A percentile compares a stretch with the other conserved stretches of the same genome.
These are phyloP conservation scores for Dactylellina drechsleri DNA, from an alignment of 2,329 filamentous ascomycete species.

Conservation along the genomic window DNA sequence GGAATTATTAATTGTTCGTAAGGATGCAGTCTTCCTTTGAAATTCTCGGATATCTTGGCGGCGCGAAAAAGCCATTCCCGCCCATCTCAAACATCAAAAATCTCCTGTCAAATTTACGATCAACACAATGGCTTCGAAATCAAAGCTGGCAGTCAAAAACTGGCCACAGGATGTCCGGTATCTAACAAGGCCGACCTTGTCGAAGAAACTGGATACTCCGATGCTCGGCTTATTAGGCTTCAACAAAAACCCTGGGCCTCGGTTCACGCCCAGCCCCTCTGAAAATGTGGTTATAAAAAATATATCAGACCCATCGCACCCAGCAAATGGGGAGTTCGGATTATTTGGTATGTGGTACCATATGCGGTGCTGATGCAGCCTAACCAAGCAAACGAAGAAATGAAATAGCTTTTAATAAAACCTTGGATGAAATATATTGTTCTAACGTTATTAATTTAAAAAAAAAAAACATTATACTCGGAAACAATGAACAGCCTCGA, in stretches of 20 bases:
- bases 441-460: slow-evolving; percentile 26
- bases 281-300: slow-evolving; percentile 55
- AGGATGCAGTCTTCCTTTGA: too few species aligned
- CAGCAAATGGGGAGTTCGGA: slow-evolving; percentile 48
- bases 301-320: slow-evolving; percentile 43
- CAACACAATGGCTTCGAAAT: slow-evolving; percentile 36
- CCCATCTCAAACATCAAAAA: not conserved
- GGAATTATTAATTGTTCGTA: too few species aligned
- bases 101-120: not conserved
- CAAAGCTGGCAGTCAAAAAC: slow-evolving; percentile 40
- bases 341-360: slow-evolving; percentile 44
- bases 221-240: slow-evolving; percentile 46
- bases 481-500: slow-evolving; percentile 62
- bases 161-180: slow-evolving; percentile 50
- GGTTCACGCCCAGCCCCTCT: slow-evolving; percentile 42
- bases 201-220: slow-evolving; percentile 36
- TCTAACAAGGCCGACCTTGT: slow-evolving; percentile 46
- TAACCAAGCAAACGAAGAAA: slow-evolving; percentile 16
- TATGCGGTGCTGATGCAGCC: slow-evolving; percentile 43
- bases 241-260: slow-evolving; percentile 25
- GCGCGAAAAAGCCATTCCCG: not conserved
- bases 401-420: slow-evolving; percentile 10
- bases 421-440: slow-evolving; percentile 1
- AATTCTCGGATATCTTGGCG: too few species aligned
- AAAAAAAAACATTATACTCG: not conserved